These are phyloP conservation scores for Cercospora canescens DNA, from an alignment of 2,329 filamentous ascomycete genomes.

Conservation along the genomic window DNA sequence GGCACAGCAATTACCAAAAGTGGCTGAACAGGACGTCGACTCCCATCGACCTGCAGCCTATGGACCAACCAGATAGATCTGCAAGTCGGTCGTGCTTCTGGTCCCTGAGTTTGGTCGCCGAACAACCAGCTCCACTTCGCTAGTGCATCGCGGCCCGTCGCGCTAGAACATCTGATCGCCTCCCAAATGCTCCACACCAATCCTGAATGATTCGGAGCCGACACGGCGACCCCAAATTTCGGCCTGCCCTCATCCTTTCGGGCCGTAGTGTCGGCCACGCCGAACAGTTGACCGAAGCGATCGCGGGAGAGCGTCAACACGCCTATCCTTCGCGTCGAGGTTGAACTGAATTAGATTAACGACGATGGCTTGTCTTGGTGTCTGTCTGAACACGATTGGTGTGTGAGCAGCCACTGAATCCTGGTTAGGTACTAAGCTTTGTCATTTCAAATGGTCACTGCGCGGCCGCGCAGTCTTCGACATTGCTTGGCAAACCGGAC, in stretches of 20 bases:
- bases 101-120: constrained; percentile 14
- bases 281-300: background rate
- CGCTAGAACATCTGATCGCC: background rate
- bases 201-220: background rate
- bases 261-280: constrained; percentile 8
- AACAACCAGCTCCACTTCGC: background rate
- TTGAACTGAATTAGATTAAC: background rate
- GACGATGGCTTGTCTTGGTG: background rate
- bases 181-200: background rate
- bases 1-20: background rate
- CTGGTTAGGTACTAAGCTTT: background rate
- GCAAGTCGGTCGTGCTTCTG: background rate
- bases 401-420: background rate
- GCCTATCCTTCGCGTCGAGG: background rate
- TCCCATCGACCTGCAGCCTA: background rate
- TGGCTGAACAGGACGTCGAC: background rate
- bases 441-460: background rate
- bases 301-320: background rate
- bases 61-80: background rate
- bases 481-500: background rate
- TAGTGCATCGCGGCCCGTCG: background rate
- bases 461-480: background rate
- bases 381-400: background rate
- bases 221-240: background rate
- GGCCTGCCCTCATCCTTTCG: background rate